A percentile compares a stretch with the other conserved stretches of the same genome.
Evolutionary conservation across 2,329 filamentous ascomycete species (phyloP).

Genomic region (Alternaria arborescens): DNA sequence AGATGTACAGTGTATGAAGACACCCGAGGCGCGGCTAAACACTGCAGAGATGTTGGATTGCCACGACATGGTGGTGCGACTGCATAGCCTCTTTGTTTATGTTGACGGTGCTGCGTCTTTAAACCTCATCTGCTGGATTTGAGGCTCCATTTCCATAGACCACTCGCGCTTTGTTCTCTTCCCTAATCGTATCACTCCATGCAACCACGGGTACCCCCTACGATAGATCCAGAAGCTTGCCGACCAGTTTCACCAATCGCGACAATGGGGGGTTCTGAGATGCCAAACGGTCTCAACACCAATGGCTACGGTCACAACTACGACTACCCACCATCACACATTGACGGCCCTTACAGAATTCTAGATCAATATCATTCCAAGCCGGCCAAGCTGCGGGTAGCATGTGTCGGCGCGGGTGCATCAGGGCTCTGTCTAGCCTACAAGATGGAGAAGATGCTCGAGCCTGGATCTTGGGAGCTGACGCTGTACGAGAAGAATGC

Average conservation of each 20-base stretch:
- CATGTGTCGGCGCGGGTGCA: slow-evolving; percentile 41
- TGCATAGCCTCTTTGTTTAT: slow-evolving; percentile 3
- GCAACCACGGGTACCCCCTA: neutral
- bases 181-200: neutral
- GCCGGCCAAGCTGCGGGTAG: slow-evolving; percentile 41
- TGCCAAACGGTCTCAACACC: slow-evolving; percentile 38
- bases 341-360: slow-evolving; percentile 42
- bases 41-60: slow-evolving; percentile 27
- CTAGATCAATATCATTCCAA: slow-evolving; percentile 48
- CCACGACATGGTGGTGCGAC: slow-evolving; percentile 30
- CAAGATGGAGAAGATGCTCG: slow-evolving; percentile 47
- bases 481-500: slow-evolving; percentile 44
- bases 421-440: slow-evolving; percentile 45
- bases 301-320: slow-evolving; percentile 38
- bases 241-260: neutral
- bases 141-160: neutral
- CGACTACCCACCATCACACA: slow-evolving; percentile 42
- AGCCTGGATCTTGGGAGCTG: slow-evolving; percentile 41
- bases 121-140: slow-evolving; percentile 2
- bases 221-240: neutral
- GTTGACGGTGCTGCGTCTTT: slow-evolving; percentile 7
- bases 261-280: slow-evolving; percentile 42
- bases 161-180: neutral
- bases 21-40: slow-evolving; percentile 42
- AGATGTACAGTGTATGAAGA: slow-evolving; percentile 6